Evolutionary conservation across 2,329 filamentous ascomycete species (phyloP).

Genomic region (Macroventuria anomochaeta): DNA sequence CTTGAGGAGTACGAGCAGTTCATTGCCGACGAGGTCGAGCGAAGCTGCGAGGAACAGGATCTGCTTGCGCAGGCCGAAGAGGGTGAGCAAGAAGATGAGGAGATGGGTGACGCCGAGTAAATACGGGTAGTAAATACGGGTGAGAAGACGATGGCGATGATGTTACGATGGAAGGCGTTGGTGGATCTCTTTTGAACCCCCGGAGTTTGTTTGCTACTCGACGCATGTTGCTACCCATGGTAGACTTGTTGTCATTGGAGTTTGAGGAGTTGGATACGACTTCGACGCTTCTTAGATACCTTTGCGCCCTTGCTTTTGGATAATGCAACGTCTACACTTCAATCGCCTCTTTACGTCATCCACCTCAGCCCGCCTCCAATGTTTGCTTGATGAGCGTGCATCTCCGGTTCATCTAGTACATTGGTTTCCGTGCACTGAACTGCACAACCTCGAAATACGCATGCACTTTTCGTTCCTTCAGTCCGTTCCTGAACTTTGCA

Average conservation of each 20-base stretch:
- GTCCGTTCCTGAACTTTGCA: conserved; percentile 39
- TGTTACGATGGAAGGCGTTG: conserved; percentile 6
- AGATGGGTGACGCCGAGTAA: conserved; percentile 14
- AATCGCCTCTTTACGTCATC: background rate
- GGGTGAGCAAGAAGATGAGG: conserved; percentile 38
- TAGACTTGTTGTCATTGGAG: background rate
- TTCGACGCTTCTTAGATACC: conserved; percentile 14
- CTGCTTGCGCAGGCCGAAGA: conserved; percentile 37
- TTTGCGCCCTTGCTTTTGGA: conserved; percentile 6
- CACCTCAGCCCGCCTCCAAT: too few relatives aligned
- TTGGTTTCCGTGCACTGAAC: conserved; percentile 16
- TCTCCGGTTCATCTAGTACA: background rate
- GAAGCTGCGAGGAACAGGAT: conserved; percentile 60
- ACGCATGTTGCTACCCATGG: conserved; percentile 2
- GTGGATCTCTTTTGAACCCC: background rate
- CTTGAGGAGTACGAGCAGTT: conserved; percentile 95
- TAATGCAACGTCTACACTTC: background rate
- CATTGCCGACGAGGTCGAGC: conserved; percentile 89
- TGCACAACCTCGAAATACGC: conserved; percentile 38
- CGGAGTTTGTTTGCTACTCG: background rate
- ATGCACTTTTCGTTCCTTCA: conserved; percentile 42
- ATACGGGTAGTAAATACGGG: too few relatives aligned
- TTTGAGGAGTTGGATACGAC: background rate
- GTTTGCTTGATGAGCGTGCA: too few relatives aligned
- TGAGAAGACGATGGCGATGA: background rate